Base-by-base conservation (phyloP, 208 protist species). In the Acanthamoeba divionensis region DNA sequence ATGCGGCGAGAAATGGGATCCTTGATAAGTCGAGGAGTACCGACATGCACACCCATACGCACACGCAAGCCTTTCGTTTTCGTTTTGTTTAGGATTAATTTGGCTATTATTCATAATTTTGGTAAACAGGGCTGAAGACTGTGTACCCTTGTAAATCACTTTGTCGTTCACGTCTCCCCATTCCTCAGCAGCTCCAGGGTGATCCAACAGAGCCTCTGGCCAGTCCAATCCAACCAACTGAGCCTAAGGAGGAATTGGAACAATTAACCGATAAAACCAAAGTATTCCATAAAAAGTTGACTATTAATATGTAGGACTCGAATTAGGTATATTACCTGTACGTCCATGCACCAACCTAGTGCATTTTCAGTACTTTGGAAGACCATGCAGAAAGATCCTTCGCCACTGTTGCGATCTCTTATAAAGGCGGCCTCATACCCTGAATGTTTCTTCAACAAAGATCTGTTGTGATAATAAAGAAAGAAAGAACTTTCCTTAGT, bases 331-430 rank as follows among this genome's bases (percentile, higher is more conserved):
- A n/a, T n/a, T 0, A 9, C 0, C 82, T 89, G 82, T 15, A 75
- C 82, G 0, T 52, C 82, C 29, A 13, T 9, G 47, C 82, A 89
- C 55, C 55, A 89, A 18, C 21, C 24, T 4, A 75, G 12, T 6
- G 82, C 82, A 18, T 69, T 60, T 18, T 21, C 15, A 7, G 82
- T 9, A 33, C 45, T 13, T 47, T 89, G 82, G 82, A 89, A 89
- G 8, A 60, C 82, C 82, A 89, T 62, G 62, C 55, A 75, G 62
- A 89, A 89, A 4, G 82, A 87, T 29, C 79, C 79, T 60, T 87
- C 79, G 1, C 79, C 79, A 26, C 79, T 67, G 79, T 63, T 87
- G 0, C 79, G 7, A 21, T 87, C 79, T 12, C 57, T 50, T 41
- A 87, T 41, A 36, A 87, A 67, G 62, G 45, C 63, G 60, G 75